Evolutionary conservation across 192 early-diverging fungal genomes (phyloP).

Genomic region (Kappamyces sp.): DNA sequence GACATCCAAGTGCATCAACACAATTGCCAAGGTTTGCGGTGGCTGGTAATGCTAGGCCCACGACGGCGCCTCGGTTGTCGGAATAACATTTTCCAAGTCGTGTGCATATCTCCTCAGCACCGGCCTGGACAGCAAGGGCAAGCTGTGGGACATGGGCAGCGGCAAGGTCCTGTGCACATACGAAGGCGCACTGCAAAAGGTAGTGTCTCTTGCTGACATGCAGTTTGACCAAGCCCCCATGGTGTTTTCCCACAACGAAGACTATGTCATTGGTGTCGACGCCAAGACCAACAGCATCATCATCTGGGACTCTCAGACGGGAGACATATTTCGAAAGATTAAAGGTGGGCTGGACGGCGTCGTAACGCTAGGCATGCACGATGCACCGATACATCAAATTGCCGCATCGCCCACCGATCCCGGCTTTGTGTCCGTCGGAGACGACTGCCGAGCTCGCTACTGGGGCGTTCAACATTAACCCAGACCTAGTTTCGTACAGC

Average conservation of each 20-base stretch:
- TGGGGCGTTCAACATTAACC: slow-evolving; percentile 1
- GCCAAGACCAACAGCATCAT: slow-evolving; percentile 17
- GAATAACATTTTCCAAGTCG: slow-evolving; percentile 69
- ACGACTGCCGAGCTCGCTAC: slow-evolving; percentile 7
- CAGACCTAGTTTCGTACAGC: not conserved
- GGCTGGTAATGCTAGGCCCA: slow-evolving; percentile 48
- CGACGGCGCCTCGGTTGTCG: slow-evolving; percentile 63
- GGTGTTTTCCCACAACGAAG: slow-evolving; percentile 30
- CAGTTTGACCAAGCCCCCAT: slow-evolving; percentile 21
- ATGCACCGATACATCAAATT: slow-evolving; percentile 3
- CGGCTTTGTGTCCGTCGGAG: slow-evolving; percentile 5
- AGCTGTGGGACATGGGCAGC: slow-evolving; percentile 78
- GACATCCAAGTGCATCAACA: slow-evolving; percentile 65
- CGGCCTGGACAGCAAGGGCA: slow-evolving; percentile 67
- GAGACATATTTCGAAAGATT: slow-evolving; percentile 2
- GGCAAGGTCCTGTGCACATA: slow-evolving; percentile 69
- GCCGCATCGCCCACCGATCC: slow-evolving; percentile 1
- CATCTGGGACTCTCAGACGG: slow-evolving; percentile 31
- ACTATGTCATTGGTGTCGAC: slow-evolving; percentile 26
- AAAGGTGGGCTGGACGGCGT: slow-evolving; percentile 11
- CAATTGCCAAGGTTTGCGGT: slow-evolving; percentile 43
- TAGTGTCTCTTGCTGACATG: slow-evolving; percentile 9
- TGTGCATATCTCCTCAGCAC: slow-evolving; percentile 70
- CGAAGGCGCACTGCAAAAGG: slow-evolving; percentile 56
- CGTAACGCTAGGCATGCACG: not conserved